Percentiles rank a stretch among this genome's conserved stretches.
Conservation (phyloP, 345 rosid species). For the Moricandia moricandioides region DNA sequence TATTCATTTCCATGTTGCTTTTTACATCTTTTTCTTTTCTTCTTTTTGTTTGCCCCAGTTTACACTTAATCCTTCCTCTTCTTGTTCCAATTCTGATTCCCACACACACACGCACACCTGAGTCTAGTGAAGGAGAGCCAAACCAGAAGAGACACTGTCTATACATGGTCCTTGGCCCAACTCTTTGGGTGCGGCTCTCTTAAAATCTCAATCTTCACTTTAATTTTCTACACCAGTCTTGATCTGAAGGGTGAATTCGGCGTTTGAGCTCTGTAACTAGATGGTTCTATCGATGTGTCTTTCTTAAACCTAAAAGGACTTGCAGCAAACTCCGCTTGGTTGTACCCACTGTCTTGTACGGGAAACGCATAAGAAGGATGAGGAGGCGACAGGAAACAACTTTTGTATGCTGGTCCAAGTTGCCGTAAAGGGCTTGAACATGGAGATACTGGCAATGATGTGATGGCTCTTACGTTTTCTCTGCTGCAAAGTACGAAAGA, state of each 20-base stretch:
- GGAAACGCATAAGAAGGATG: conserved; percentile 53
- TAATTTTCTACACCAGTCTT: conserved; percentile 44
- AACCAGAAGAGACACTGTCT: conserved; percentile 1
- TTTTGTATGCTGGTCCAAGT: conserved; percentile 55
- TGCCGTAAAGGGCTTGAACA: conserved; percentile 85
- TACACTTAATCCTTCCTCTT: background rate
- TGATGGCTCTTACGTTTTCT: conserved; percentile 63
- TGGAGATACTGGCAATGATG: conserved; percentile 90
- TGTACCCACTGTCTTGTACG: conserved; percentile 53
- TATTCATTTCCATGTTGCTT: conserved; percentile 32
- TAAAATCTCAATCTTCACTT: background rate
- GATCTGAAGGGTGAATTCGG: conserved; percentile 54
- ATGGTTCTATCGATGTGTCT: conserved; percentile 45
- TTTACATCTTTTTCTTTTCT: conserved; percentile 15
- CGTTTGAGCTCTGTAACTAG: conserved; percentile 46
- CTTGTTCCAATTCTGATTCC: conserved; percentile 20
- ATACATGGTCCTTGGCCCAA: conserved; percentile 14
- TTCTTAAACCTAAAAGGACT: conserved; percentile 47
- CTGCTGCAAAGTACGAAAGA: conserved; percentile 42
- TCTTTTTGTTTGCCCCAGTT: too few species aligned
- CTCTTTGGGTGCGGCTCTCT: background rate
- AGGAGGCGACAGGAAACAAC: conserved; percentile 78
- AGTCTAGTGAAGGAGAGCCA: conserved; percentile 10
- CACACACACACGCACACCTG: background rate
- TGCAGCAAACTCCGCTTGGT: conserved; percentile 49